phyloP scores from a whole-genome alignment of 2,329 filamentous ascomycete species.

The Fusarium haematococcum region DNA sequence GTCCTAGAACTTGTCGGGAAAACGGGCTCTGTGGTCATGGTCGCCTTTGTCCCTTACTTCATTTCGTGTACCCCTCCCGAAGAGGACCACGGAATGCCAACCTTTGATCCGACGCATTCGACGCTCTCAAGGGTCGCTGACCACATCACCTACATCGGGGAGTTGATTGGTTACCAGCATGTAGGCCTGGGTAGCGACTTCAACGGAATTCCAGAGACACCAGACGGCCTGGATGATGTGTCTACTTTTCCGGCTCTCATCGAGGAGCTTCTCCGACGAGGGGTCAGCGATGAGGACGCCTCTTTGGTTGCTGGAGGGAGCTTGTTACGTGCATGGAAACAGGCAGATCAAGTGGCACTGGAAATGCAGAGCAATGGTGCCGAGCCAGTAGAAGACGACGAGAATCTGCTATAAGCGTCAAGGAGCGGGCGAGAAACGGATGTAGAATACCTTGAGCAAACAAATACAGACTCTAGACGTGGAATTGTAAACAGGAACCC shows the following conservation, averaged over 20 bases:
- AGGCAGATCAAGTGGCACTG: constrained; percentile 42
- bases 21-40: constrained; percentile 56
- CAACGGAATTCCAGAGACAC: constrained; percentile 48
- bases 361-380: constrained; percentile 36
- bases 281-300: constrained; percentile 47
- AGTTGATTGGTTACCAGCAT: constrained; percentile 50
- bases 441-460: no score
- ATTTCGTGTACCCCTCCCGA: constrained; percentile 46
- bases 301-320: constrained; percentile 44
- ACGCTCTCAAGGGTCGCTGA: constrained; percentile 52
- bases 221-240: constrained; percentile 48
- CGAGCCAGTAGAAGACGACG: constrained; percentile 44
- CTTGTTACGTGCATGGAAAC: constrained; percentile 46
- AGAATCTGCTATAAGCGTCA: no score
- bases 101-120: constrained; percentile 13
- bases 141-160: constrained; percentile 47
- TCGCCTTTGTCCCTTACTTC: constrained; percentile 52
- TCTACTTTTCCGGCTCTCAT: constrained; percentile 51
- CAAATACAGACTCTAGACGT: no score
- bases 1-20: constrained; percentile 49
- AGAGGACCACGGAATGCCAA: constrained; percentile 5
- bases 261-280: constrained; percentile 45
- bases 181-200: constrained; percentile 54
- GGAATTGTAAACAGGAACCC: no score
- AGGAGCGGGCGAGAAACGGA: no score